Evolutionary conservation across 305 asterid genomes (phyloP).

Genomic region (Fraxinus albicans): DNA sequence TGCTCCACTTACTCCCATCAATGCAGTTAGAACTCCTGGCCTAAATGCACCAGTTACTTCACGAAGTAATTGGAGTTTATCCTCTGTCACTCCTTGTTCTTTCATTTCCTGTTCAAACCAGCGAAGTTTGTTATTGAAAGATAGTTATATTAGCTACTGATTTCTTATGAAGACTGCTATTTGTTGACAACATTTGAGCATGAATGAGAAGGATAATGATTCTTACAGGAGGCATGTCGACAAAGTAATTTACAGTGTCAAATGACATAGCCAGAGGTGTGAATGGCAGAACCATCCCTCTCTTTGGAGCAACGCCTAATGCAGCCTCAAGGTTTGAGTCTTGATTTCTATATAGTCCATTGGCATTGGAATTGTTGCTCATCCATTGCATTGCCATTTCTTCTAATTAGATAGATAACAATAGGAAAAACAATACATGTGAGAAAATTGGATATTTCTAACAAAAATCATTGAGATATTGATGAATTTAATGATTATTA

Average conservation of each 20-base stretch:
- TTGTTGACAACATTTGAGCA: background rate
- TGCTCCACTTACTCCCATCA: conserved; percentile 41
- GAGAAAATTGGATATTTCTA: background rate
- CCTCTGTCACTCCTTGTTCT: conserved; percentile 24
- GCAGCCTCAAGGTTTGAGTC: conserved; percentile 34
- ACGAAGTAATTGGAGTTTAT: conserved; percentile 31
- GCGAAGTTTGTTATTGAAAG: background rate
- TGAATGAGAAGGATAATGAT: background rate
- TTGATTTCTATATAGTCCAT: conserved; percentile 26
- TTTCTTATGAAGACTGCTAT: background rate
- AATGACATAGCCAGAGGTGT: conserved; percentile 54
- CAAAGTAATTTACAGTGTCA: conserved; percentile 39
- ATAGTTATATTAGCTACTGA: background rate
- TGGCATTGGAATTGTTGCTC: conserved; percentile 29
- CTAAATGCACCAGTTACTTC: conserved; percentile 31
- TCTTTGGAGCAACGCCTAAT: conserved; percentile 38
- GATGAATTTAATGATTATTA: background rate
- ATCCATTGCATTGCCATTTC: conserved; percentile 37
- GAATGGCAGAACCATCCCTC: conserved; percentile 56
- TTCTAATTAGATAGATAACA: conserved; percentile 21
- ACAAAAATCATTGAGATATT: background rate
- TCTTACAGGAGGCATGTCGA: conserved; percentile 55
- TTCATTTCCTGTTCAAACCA: conserved; percentile 30
- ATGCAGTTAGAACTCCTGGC: conserved; percentile 37
- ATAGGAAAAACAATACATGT: background rate